Evolutionary conservation across 73 alveolate species (phyloP).

Genomic region (Stentor roeselii): DNA sequence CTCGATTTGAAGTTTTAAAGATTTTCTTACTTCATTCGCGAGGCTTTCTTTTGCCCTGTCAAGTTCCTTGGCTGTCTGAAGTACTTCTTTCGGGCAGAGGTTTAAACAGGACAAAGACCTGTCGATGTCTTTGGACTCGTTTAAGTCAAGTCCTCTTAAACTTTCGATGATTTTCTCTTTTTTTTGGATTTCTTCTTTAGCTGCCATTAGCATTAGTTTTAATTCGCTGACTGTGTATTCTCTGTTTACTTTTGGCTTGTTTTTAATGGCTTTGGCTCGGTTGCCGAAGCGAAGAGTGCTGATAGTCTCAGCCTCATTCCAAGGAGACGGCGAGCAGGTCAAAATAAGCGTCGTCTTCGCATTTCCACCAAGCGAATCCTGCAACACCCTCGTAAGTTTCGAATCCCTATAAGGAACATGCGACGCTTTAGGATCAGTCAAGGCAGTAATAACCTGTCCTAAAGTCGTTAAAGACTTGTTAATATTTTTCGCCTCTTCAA

Average conservation of each 20-base stretch:
- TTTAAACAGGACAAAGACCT: background rate
- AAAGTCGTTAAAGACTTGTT: slow-evolving; percentile 81
- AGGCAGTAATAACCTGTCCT: slow-evolving; percentile 77
- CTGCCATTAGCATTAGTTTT: slow-evolving; percentile 35
- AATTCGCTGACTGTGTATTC: slow-evolving; percentile 72
- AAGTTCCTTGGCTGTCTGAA: background rate
- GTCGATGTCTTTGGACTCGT: background rate
- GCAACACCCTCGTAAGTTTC: slow-evolving; percentile 89
- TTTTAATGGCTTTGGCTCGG: slow-evolving; percentile 94
- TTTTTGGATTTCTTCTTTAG: slow-evolving; percentile 33
- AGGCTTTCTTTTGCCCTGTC: background rate
- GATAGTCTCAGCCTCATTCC: slow-evolving; percentile 88
- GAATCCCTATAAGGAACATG: slow-evolving; percentile 96
- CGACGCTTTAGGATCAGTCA: slow-evolving; percentile 27
- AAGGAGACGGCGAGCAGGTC: slow-evolving; percentile 70
- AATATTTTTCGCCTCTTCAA: slow-evolving; percentile 87
- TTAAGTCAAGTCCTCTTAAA: background rate
- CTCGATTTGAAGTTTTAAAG: background rate
- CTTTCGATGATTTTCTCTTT: slow-evolving; percentile 11
- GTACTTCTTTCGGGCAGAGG: background rate
- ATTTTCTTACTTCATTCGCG: background rate
- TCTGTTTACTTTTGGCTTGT: slow-evolving; percentile 66
- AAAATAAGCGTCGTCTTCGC: slow-evolving; percentile 88
- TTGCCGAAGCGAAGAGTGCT: slow-evolving; percentile 90
- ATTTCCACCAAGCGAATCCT: slow-evolving; percentile 94